Base-by-base conservation (phyloP, 2,329 filamentous ascomycete species). In the Geoglossum cookeanum region DNA sequence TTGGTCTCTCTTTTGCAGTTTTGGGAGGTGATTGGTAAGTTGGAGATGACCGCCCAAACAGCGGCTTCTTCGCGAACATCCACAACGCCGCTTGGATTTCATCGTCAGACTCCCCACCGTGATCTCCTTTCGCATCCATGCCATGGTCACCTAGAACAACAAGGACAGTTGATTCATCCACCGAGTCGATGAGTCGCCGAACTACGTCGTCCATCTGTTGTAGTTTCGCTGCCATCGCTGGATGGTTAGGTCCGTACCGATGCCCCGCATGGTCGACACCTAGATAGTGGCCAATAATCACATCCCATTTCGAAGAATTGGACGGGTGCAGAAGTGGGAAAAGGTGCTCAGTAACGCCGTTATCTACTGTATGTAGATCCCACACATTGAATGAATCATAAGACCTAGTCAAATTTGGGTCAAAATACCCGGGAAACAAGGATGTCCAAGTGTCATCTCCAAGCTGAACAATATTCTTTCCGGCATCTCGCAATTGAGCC, bases 141-240 rank as follows among this genome's bases (percentile, higher is more conserved):
- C 92, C 92, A 66, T 98, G 92, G 67, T 98, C 92, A n/a, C 92
- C 92, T 88, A 98, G 94, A 13, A 98, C 86, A 22, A 98, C 81
- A 39, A 98, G 74, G 27, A 98, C 74, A 0, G 92, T 98, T 57
- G 87, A 74, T 56, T 96, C 85, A 63, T 95, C 91, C 17, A 98
- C 73, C 3, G 74, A 73, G 0, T 78, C 74, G 2, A 86, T 81
- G 57, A 97, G 75, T 30, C 84, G 76, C 48, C 81, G 78, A 58
- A 97, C 75, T 33, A 95, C 83, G 0, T 68, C 71, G 64, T 98
- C 82, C 91, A 98, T 98, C 70, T 98, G 88, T 61, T 80, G 79
- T 62, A 97, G 73, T 71, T 98, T 98, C 8, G 84, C 80, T 29
- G 80, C 82, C 91, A 97, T 98, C 57, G 90, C 90, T 39, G 83